Evolutionary conservation across 345 rosid species (phyloP).

Genomic region (Abelmoschus esculentus): DNA sequence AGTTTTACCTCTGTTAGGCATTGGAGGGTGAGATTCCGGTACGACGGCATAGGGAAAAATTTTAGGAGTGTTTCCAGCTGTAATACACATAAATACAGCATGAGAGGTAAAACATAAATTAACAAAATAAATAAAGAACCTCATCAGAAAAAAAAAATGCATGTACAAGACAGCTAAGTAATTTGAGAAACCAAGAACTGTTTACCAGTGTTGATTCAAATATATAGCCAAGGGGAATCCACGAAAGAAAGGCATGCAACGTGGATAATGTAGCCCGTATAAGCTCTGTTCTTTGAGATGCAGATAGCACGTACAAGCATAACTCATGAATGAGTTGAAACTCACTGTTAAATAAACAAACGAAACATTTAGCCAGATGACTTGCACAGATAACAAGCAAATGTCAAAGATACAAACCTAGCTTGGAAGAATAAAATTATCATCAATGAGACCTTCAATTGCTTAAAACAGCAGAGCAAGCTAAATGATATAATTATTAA

Average conservation of each 20-base stretch:
- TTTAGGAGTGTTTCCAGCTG: conserved; percentile 95
- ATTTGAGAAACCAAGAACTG: conserved; percentile 11
- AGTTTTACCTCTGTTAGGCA: conserved; percentile 87
- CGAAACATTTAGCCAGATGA: not conserved
- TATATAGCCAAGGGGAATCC: conserved; percentile 99
- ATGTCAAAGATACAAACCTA: not conserved
- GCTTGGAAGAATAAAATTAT: not conserved
- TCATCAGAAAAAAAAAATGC: not conserved
- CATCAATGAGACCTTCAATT: not conserved
- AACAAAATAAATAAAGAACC: not conserved
- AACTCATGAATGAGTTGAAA: conserved; percentile 97
- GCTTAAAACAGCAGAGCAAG: not conserved
- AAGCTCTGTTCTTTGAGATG: conserved; percentile 93
- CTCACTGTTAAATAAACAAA: conserved; percentile 57
- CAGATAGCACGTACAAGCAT: conserved; percentile 91
- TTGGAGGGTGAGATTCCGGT: conserved; percentile 90
- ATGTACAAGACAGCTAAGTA: not conserved
- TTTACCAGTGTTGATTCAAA: conserved; percentile 94
- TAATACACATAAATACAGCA: conserved; percentile 14
- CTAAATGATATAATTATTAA: not conserved
- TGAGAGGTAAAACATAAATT: not conserved
- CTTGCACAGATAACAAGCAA: not conserved
- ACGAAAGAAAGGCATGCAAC: conserved; percentile 95
- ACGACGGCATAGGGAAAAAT: conserved; percentile 68
- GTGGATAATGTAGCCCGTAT: conserved; percentile 89